Conservation (phyloP, 2,329 filamentous ascomycete species). For the Venturia effusa region DNA sequence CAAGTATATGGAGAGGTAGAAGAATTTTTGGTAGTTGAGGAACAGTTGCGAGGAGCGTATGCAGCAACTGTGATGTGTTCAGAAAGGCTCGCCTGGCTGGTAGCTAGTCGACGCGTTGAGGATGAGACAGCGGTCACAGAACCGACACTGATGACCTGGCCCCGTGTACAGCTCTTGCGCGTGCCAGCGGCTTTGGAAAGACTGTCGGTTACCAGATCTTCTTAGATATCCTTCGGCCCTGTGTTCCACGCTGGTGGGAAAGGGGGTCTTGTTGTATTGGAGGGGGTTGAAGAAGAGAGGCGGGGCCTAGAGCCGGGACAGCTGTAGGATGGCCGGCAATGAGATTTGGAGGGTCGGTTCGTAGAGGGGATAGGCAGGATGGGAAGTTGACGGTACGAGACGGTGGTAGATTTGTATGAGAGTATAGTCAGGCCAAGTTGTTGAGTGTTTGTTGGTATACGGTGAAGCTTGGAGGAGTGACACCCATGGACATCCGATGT, state of each 20-base stretch:
- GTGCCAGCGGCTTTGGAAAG: background rate
- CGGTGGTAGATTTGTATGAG: background rate
- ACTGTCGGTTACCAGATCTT: background rate
- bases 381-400: background rate
- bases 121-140: constrained; percentile 9
- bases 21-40: background rate
- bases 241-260: background rate
- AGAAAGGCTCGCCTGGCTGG: background rate
- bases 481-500: background rate
- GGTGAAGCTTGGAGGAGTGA: background rate
- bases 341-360: background rate
- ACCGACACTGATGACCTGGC: constrained; percentile 3
- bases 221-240: background rate
- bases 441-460: background rate
- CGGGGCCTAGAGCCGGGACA: too few relatives aligned
- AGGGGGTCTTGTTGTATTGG: background rate
- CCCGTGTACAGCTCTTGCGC: constrained; percentile 3
- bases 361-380: background rate
- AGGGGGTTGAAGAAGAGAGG: background rate
- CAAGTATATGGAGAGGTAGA: background rate
- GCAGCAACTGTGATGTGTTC: background rate
- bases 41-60: background rate
- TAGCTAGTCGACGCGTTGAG: constrained; percentile 1
- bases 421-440: background rate
- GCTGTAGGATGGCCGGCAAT: background rate